A percentile compares a stretch with the other conserved stretches of the same genome.
Conservation (phyloP, 75 land plant genomes). For the Adiantum capillusveneris region DNA sequence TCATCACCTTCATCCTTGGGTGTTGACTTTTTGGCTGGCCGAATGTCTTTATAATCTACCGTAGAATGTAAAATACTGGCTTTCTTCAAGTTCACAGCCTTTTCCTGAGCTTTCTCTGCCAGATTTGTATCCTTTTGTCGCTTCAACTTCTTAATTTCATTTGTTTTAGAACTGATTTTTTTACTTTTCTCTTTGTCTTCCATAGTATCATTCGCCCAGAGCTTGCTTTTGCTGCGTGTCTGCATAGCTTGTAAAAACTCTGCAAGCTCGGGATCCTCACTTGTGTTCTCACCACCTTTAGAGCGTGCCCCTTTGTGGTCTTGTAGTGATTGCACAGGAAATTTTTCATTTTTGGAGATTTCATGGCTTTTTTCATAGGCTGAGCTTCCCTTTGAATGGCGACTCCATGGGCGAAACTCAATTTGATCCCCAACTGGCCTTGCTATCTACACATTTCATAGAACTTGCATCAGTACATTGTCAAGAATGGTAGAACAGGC, state of each 20-base stretch:
- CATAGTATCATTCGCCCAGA: slow-evolving; percentile 83
- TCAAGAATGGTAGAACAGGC: no score
- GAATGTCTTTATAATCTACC: no score
- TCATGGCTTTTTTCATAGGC: slow-evolving; percentile 18
- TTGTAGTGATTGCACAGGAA: slow-evolving; percentile 6
- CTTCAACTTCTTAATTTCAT: neutral
- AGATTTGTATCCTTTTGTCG: no score
- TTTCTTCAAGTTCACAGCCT: no score
- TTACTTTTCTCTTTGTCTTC: slow-evolving; percentile 10
- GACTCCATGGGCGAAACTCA: slow-evolving; percentile 90
- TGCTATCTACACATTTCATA: slow-evolving; percentile 53
- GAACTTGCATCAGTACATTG: no score
- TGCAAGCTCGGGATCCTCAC: slow-evolving; percentile 51
- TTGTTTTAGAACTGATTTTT: neutral
- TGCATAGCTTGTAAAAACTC: slow-evolving; percentile 92
- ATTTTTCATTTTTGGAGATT: slow-evolving; percentile 18
- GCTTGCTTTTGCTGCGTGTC: slow-evolving; percentile 65
- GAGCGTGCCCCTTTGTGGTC: slow-evolving; percentile 6
- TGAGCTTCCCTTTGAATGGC: slow-evolving; percentile 52
- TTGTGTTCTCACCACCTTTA: slow-evolving; percentile 7
- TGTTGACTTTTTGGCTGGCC: slow-evolving; percentile 6
- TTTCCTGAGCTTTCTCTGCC: slow-evolving; percentile 3
- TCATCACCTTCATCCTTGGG: slow-evolving; percentile 18
- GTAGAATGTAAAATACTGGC: no score
- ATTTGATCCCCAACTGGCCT: slow-evolving; percentile 69